Evolutionary conservation across 1,139 yeast species (phyloP).

Genomic region (Yamadazyma pseudoaaseri): DNA sequence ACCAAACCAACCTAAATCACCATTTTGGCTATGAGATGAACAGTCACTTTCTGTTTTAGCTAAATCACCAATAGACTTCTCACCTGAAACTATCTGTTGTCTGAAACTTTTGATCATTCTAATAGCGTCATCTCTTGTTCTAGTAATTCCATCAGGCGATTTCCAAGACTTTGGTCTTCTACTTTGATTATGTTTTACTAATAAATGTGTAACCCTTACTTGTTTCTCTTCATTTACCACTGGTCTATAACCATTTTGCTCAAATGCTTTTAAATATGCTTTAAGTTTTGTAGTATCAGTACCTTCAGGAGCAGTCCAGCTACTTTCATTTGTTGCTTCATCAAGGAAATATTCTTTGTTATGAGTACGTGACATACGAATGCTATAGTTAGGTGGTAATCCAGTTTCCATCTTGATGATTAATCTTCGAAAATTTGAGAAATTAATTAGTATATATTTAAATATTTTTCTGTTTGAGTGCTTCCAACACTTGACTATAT

Average conservation of each 20-base stretch:
- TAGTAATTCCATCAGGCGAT: conserved; percentile 64
- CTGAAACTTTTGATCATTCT: conserved; percentile 59
- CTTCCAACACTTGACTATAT: conserved; percentile 64
- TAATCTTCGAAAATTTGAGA: neutral
- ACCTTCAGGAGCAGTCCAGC: conserved; percentile 92
- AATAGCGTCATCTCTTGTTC: conserved; percentile 82
- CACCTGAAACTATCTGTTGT: conserved; percentile 66
- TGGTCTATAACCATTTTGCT: conserved; percentile 57
- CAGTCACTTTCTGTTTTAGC: conserved; percentile 89
- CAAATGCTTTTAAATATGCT: conserved; percentile 50
- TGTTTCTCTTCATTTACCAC: conserved; percentile 48
- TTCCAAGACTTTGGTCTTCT: conserved; percentile 95
- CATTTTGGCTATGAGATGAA: conserved; percentile 80
- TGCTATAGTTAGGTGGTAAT: conserved; percentile 82
- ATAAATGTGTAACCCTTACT: conserved; percentile 57
- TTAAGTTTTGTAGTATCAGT: conserved; percentile 64
- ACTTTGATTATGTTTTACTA: conserved; percentile 78
- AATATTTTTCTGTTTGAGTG: conserved; percentile 48
- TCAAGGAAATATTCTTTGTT: conserved; percentile 81
- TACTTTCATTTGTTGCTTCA: conserved; percentile 66
- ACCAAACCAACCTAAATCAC: conserved; percentile 88
- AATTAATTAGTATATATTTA: conserved; percentile 6
- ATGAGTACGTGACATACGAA: conserved; percentile 76
- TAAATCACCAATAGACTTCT: conserved; percentile 62
- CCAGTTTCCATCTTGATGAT: conserved; percentile 51